These are phyloP conservation scores for Pseudocercospora musae DNA, from an alignment of 2,329 filamentous ascomycete species.

Conservation along the genomic window DNA sequence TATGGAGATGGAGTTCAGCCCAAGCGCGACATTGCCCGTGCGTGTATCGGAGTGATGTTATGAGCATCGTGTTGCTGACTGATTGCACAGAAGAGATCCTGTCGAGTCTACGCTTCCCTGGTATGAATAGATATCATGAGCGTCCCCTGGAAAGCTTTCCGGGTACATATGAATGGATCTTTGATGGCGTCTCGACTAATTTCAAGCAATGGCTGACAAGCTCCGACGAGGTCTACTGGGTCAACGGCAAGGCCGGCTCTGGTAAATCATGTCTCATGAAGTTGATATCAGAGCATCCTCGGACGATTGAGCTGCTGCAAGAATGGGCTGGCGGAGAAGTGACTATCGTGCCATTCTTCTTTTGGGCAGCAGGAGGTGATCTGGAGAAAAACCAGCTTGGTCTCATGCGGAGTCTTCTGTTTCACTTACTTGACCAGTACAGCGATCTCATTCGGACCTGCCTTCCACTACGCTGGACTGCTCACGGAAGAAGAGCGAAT, in stretches of 20 bases:
- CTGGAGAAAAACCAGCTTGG: background rate
- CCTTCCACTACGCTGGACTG: background rate
- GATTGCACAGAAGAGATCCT: background rate
- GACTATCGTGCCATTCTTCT: background rate
- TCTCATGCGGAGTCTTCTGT: background rate
- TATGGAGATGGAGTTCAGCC: background rate
- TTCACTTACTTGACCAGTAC: background rate
- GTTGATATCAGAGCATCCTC: background rate
- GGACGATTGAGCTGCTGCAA: background rate
- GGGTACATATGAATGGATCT: background rate
- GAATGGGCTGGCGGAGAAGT: background rate
- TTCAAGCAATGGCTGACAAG: background rate
- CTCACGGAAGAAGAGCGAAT: background rate
- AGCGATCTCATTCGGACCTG: background rate
- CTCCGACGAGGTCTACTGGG: background rate
- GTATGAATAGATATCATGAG: background rate
- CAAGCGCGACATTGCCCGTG: background rate
- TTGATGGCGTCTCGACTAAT: background rate
- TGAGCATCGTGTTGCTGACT: background rate
- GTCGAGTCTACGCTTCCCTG: background rate
- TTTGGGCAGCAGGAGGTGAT: background rate
- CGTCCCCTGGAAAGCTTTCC: constrained; percentile 1
- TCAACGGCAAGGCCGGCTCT: background rate
- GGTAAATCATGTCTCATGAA: background rate
- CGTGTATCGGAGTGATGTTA: background rate